Base-by-base conservation (phyloP, 768 basidiomycete species). In the Leccinum disarticulatum region DNA sequence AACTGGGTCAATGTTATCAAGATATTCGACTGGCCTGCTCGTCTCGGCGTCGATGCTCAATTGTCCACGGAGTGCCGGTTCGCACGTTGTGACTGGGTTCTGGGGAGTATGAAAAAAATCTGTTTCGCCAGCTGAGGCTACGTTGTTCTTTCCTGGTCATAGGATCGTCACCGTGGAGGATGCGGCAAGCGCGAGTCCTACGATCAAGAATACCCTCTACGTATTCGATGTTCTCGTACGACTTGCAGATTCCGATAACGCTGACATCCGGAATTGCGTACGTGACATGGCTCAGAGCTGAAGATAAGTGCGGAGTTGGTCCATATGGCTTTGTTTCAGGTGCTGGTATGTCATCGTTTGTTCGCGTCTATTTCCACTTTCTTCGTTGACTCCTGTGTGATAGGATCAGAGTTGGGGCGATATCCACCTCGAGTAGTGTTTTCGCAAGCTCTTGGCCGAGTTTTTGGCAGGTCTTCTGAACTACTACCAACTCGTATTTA, bases 401-500 rank as follows among this genome's bases (percentile, higher is more conserved):
- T 55, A 87, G 85, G 86, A 94, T 79, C 79, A 90, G 61, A 82
- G 86, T 6, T 97, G 95, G 91, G 92, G 90, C 66, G 86, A 91
- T 22, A 87, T 93, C 52, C 88, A 95, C 22, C 74, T 84, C n/a
- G 93, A 93, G 65, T 92, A 98, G 25, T 25, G 3, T 73, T 86
- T 91, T 2, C 85, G 88, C 59, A 89, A 89, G 64, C 79, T 98
- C 14, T 80, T 98, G 52, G 81, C 86, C 36, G 90, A 93, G 86
- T 98, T 98, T 77, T 80, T 98, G 47, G 88, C 87, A 19, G 92
- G 93, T 15, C 22, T 22, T 22, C 22, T 22, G 22, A 22, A 22
- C 22, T 91, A 95, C 68, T 93, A 97, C 67, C 93, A 97, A 64
- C 84, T 99, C 10, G 95, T 98, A 57, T 97, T 98, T 77, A 94